phyloP scores from a whole-genome alignment of 1,284 basidiomycete species.

The Termitomyces sp. region DNA sequence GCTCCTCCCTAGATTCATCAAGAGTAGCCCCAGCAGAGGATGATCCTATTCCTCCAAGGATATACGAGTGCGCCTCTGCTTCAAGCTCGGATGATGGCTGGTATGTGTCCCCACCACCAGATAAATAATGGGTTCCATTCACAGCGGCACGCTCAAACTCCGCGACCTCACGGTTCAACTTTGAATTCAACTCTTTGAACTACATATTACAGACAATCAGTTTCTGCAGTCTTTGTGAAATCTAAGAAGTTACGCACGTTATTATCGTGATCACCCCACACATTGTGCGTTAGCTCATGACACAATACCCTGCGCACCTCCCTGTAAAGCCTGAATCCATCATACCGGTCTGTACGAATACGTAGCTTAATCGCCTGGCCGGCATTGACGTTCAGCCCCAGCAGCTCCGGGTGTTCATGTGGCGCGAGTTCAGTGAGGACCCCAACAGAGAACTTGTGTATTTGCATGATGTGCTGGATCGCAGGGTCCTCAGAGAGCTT shows the following conservation, averaged over 20 bases:
- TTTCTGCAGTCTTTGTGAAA: neutral
- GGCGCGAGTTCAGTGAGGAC: slow-evolving; percentile 71
- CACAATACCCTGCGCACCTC: slow-evolving; percentile 66
- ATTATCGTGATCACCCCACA: slow-evolving; percentile 66
- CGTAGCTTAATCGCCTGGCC: slow-evolving; percentile 64
- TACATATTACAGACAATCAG: slow-evolving; percentile 16
- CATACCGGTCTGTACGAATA: slow-evolving; percentile 63
- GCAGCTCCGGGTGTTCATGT: slow-evolving; percentile 64
- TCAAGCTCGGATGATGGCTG: slow-evolving; percentile 51
- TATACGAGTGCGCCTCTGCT: slow-evolving; percentile 42
- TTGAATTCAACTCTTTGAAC: slow-evolving; percentile 76
- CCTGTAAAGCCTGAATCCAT: slow-evolving; percentile 63
- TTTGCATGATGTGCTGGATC: slow-evolving; percentile 63
- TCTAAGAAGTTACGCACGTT: slow-evolving; percentile 42
- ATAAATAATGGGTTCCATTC: slow-evolving; percentile 52
- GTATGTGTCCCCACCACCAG: slow-evolving; percentile 37
- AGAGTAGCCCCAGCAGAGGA: slow-evolving; percentile 10
- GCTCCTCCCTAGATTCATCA: slow-evolving; percentile 48
- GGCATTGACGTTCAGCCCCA: slow-evolving; percentile 65
- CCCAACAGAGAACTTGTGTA: slow-evolving; percentile 60
- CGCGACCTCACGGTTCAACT: slow-evolving; percentile 66
- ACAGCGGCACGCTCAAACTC: slow-evolving; percentile 54
- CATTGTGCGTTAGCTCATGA: slow-evolving; percentile 74
- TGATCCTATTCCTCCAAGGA: slow-evolving; percentile 40
- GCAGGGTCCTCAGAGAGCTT: slow-evolving; percentile 65